Evolutionary conservation across 1,139 yeast species (phyloP), one percentile per base, ranked within the genome.

Genomic region (Kodamaea sp.): DNA sequence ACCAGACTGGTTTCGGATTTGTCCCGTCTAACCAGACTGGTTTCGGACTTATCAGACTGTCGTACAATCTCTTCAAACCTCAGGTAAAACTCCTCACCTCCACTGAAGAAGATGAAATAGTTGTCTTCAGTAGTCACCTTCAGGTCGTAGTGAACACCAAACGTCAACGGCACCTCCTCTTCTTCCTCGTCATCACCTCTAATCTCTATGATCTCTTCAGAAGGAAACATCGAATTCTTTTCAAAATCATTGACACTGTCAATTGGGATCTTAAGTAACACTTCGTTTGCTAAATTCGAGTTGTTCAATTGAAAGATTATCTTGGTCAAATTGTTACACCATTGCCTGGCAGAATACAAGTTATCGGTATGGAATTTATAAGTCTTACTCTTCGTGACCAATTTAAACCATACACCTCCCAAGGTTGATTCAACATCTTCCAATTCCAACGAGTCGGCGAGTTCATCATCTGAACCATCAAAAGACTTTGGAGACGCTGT

Each of bases 241-340:
- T 79, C 86, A 27, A 79, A 57, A 47, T 82, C 87, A 9, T 79
- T 54, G n/a, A 90, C 67, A 50, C 81, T 82, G 31, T 71, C 75
- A 23, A 85, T 57, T 0, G 97, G 97, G 7, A 90, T 78, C 50
- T 84, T 84, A 10, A 90, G 68, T 29, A 85, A 75, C 7, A 88
- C 95, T 45, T 83, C 82, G 49, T 83, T 83, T 12, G 82, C 83
- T 30, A 74, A 68, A 55, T 86, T 85, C 36, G 85, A 70, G 37
- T 84, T 75, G 6, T 89, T 72, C 27, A 63, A 49, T 42, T 63
- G 66, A 59, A 90, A 90, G 2, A 87, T 79, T 41, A 84, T 81
- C 52, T 85, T 86, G 46, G 86, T 85, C 35, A 90, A 62, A 11
- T 76, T 67, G 43, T 81, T 81, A 35, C 79, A 83, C 97, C 97